Base-by-base conservation (phyloP, 345 rosid species). In the Kernera saxatilis region DNA sequence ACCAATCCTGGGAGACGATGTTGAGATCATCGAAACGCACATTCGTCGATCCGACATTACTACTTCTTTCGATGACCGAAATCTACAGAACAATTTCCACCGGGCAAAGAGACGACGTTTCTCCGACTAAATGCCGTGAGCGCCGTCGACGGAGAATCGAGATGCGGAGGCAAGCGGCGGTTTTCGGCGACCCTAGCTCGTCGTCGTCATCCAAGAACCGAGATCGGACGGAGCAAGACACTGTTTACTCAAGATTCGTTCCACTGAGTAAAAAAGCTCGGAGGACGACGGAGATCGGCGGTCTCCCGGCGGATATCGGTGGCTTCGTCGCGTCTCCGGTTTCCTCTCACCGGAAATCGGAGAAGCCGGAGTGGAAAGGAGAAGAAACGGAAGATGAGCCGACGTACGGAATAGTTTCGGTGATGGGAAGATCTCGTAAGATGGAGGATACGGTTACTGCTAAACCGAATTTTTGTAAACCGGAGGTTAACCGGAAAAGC, bases 361-460 rank as follows among this genome's bases (percentile, higher is more conserved):
- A 61, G 41, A 6, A 21, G 12, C 17, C 1, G 11, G 26, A 39
- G 48, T 17, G 37, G 60, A 48, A 12, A 7, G 63, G 23, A 56
- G 41, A 44, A 26, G 67, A 49, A 21, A 32, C 46, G 3, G 75
- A 36, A 26, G 56, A 5, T 11, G 82, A 72, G 71, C 89, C 89
- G 3, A 65, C 61, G 30, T 77, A 79, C 63, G 95, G 95, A 6
- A 52, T 74, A 40, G 75, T 88, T 48, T 80, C 91, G 3, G 83
- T 88, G 46, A 41, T 82, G 6, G 95, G 93, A 39, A 83, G 85
- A 65, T 68, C 84, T 3, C 78, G 89, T 45, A 87, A 78, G 18
- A 87, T 87, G 95, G 95, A 91, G 57, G 93, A 88, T 22, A 53
- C 82, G 26, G 73, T 85, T 40, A 74, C 73, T 19, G 83, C 77